Percentiles rank a stretch among this genome's conserved stretches.
Evolutionary conservation across 768 basidiomycete species (phyloP).

Genomic region (Dioszegia hungarica): DNA sequence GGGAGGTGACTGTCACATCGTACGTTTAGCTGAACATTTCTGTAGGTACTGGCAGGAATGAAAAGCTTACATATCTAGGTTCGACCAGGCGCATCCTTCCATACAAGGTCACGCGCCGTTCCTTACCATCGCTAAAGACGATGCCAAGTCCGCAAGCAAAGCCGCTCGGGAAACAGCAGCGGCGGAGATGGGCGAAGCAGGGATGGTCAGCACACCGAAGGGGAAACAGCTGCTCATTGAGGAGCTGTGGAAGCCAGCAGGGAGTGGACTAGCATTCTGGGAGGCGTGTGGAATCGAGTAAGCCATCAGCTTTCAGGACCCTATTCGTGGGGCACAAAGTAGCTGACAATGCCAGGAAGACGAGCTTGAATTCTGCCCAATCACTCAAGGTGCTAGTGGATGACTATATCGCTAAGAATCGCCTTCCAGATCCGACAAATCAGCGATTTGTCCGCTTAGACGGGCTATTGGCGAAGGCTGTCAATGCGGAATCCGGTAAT

Average conservation of each 20-base stretch:
- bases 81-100: constrained; percentile 59
- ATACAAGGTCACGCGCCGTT: constrained; percentile 57
- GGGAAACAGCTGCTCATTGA: constrained; percentile 57
- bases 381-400: constrained; percentile 51
- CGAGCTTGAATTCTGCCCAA: constrained; percentile 14
- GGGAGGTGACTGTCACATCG: constrained; percentile 48
- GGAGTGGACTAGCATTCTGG: constrained; percentile 59
- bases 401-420: constrained; percentile 59
- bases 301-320: no score
- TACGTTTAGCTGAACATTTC: constrained; percentile 18
- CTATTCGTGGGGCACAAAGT: not conserved
- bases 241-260: constrained; percentile 74
- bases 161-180: constrained; percentile 57
- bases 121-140: constrained; percentile 63
- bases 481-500: constrained; percentile 43
- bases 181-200: constrained; percentile 49
- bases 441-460: constrained; percentile 70
- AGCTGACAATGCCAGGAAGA: not conserved
- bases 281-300: constrained; percentile 62
- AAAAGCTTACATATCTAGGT: no score
- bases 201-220: constrained; percentile 47
- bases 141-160: constrained; percentile 61
- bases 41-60: no score
- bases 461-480: constrained; percentile 46
- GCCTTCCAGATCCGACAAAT: constrained; percentile 63